These are phyloP conservation scores for Aspergillus fumigatus DNA, from an alignment of 2,329 filamentous ascomycete genomes.

Conservation along the genomic window DNA sequence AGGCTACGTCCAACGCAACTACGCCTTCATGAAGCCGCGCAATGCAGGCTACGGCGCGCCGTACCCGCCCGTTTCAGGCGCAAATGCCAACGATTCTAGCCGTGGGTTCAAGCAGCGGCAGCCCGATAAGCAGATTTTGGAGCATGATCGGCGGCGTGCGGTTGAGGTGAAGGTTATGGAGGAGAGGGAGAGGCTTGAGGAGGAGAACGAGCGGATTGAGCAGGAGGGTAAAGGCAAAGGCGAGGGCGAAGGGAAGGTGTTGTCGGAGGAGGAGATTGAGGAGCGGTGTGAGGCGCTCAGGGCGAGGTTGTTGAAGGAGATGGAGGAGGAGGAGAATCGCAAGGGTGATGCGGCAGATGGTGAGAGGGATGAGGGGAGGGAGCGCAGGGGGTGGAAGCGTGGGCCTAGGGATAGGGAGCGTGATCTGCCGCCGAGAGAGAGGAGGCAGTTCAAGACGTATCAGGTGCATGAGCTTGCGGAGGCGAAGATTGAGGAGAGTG, in stretches of 20 bases:
- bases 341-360: conserved; percentile 6
- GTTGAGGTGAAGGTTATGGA: conserved; percentile 94
- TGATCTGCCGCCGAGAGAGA: conserved; percentile 19
- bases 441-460: conserved; percentile 71
- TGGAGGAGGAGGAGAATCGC: conserved; percentile 44
- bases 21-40: conserved; percentile 80
- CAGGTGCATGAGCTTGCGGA: conserved; percentile 95
- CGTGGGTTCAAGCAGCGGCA: conserved; percentile 70
- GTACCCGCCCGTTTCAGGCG: conserved; percentile 52
- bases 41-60: conserved; percentile 64
- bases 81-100: conserved; percentile 48
- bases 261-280: conserved; percentile 87
- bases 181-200: conserved; percentile 83
- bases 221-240: conserved; percentile 58
- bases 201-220: conserved; percentile 59
- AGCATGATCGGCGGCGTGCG: conserved; percentile 86
- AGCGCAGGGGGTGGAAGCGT: not conserved
- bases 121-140: conserved; percentile 86
- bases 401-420: conserved; percentile 22
- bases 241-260: conserved; percentile 32
- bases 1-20: conserved; percentile 94
- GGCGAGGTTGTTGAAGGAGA: conserved; percentile 56
- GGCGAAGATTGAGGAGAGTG: conserved; percentile 93
- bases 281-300: conserved; percentile 63
- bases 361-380: conserved; percentile 14